These are phyloP conservation scores for Parasitella parasitica DNA, from an alignment of 371 early-diverging fungal genomes.

Conservation along the genomic window DNA sequence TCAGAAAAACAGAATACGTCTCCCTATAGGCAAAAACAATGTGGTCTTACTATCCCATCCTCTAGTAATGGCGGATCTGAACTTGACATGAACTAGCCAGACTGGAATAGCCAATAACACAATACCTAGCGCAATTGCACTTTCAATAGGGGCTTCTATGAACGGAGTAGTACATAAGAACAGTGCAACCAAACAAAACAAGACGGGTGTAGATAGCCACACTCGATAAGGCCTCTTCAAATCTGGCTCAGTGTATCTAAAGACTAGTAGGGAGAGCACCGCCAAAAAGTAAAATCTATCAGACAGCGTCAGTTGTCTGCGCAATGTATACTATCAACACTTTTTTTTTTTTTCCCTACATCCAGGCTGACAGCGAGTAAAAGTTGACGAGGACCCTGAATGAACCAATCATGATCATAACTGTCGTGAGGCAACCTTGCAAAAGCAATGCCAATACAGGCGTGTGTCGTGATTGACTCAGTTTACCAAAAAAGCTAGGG, in stretches of 20 bases:
- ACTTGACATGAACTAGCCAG: slow-evolving; percentile 53
- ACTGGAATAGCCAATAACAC: slow-evolving; percentile 48
- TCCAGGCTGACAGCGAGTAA: slow-evolving; percentile 75
- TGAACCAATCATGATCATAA: slow-evolving; percentile 68
- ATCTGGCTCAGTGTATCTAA: slow-evolving; percentile 63
- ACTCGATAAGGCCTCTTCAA: slow-evolving; percentile 63
- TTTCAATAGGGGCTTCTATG: slow-evolving; percentile 61
- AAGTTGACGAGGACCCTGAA: slow-evolving; percentile 74
- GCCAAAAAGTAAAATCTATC: slow-evolving; percentile 49
- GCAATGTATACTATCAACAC: not conserved
- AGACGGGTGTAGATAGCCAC: slow-evolving; percentile 59
- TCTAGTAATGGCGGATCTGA: slow-evolving; percentile 17
- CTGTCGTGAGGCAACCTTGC: slow-evolving; percentile 61
- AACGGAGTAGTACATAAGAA: slow-evolving; percentile 66
- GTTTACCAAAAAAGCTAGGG: slow-evolving; percentile 68
- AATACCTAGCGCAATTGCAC: slow-evolving; percentile 42
- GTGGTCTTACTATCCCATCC: slow-evolving; percentile 33
- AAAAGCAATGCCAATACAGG: slow-evolving; percentile 69
- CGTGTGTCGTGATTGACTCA: slow-evolving; percentile 60
- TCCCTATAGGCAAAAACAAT: not conserved
- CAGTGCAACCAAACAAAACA: slow-evolving; percentile 59
- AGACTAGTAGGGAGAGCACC: slow-evolving; percentile 52
- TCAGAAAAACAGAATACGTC: not conserved
- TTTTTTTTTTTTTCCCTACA: too few species aligned
- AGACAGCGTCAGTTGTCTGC: not conserved